Evolutionary conservation across 2,329 filamentous ascomycete genomes (phyloP).

Genomic region (Chrysoporthe puriensis): DNA sequence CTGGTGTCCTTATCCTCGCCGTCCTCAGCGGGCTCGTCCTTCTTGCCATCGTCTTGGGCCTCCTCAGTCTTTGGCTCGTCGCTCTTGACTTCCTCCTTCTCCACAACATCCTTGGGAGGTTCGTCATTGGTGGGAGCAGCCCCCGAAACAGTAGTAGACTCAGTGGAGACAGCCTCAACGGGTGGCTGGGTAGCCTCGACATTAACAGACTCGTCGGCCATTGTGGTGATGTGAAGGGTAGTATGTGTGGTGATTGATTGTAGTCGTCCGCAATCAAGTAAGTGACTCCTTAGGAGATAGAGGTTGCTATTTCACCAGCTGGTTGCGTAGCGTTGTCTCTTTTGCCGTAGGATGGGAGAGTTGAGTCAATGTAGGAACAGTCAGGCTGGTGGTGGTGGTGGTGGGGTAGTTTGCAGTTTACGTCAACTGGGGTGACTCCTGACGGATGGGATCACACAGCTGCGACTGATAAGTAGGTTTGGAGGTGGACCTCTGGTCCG

Average conservation of each 20-base stretch:
- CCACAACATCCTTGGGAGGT: constrained; percentile 29
- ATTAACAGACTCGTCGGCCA: constrained; percentile 32
- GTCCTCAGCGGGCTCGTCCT: constrained; percentile 35
- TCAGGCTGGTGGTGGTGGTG: constrained; percentile 1
- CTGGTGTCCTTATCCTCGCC: constrained; percentile 31
- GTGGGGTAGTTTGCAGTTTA: not conserved
- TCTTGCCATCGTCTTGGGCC: constrained; percentile 32
- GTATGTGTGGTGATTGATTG: not conserved
- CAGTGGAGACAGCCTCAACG: constrained; percentile 18
- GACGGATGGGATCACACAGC: not conserved
- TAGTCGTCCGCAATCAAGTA: not conserved
- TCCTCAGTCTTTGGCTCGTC: constrained; percentile 32
- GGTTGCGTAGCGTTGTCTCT: constrained; percentile 2
- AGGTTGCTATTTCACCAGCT: not conserved
- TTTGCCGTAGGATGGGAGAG: not conserved
- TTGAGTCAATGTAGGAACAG: not conserved
- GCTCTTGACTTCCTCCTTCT: constrained; percentile 31
- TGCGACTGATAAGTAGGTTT: not conserved
- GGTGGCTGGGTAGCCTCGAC: constrained; percentile 33
- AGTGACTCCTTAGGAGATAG: not conserved
- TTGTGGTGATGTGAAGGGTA: constrained; percentile 19
- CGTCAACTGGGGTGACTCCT: not conserved
- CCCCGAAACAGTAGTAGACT: constrained; percentile 35
- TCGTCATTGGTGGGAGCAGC: constrained; percentile 37
- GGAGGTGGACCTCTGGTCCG: not conserved